Evolutionary conservation across 2,329 filamentous ascomycete genomes (phyloP), one percentile per base, ranked within the genome.

Genomic region (Exophiala sideris): DNA sequence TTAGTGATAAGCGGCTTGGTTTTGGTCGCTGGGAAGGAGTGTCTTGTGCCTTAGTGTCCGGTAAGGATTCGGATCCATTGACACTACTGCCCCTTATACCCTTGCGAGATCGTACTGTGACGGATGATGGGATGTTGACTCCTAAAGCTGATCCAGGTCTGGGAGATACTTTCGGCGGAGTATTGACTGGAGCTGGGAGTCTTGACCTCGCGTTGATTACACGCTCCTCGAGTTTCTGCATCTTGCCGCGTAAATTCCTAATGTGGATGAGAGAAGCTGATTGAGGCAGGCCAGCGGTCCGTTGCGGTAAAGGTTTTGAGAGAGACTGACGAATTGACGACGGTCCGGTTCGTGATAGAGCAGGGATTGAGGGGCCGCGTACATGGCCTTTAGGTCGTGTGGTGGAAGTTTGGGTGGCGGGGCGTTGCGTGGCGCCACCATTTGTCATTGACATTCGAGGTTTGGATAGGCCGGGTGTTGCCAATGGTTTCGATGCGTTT

Each of bases 191-290:
- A 1, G 87, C 89, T 2, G 94, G 94, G 16, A 99, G 81, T 72
- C 94, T 96, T 36, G 92, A 96, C 63, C 91, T 85, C 14, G 87
- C 94, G 20, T 87, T 90, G 57, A 97, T 91, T 8, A 99, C 92
- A 41, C 94, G 84, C 59, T 94, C 89, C 70, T 97, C 94, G 57
- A 99, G 85, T 62, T 90, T 89, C 72, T 96, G 90, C 91, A 97
- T 96, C 73, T 97, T 94, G 24, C 90, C 91, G 54, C 95, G 96
- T 61, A 99, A 84, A 29, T 87, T 88, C 60, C 92, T 89, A 66
- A 99, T 95, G 69, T 99, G 94, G 62, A 88, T 88, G 46, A 99
- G 82, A 1, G 94, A 97, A 59, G 82, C 80, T 29, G 83, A 85
- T 57, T 81, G 77, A 41, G 82, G 79, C 50, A 84, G 66, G 24